Evolutionary conservation across 257 asterid genomes (phyloP), one percentile per base, ranked within the genome.

Genomic region (Lantana camara): DNA sequence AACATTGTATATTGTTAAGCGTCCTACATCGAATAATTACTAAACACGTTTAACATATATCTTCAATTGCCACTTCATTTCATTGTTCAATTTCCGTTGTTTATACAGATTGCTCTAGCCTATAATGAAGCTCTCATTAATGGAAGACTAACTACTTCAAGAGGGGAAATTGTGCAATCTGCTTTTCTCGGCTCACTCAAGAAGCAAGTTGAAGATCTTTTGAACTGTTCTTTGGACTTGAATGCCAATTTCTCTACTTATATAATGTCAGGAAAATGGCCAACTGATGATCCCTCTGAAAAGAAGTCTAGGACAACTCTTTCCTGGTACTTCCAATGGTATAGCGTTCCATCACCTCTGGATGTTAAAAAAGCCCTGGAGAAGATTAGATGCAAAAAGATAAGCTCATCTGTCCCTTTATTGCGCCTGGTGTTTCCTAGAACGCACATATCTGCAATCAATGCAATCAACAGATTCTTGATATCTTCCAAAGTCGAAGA

Each of bases 241-340:
- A 70, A 52, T 16, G 40, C 63, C 44, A 71, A 79, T 75, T 46
- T 90, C 24, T 42, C 42, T 7, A 61, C 75, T 38, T 90, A 90
- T 60, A 37, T 77, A 4, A 74, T 41, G 41, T 73, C 83, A 9
- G 95, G 91, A 3, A 69, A 56, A 51, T 93, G 96, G 97, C 96
- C 96, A 44, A 37, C 52, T 35, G 63, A 68, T 40, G 77, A 77
- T 71, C 49, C 73, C 22, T 16, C 0, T 57, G 70, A 60, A 29
- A 65, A 55, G 68, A 80, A 78, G 75, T 73, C 77, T 0, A 63
- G 79, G 6, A 64, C 69, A 8, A 44, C 75, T 24, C 91, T 93
- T 57, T 87, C 99, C 3, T 88, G 95, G 96, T 88, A 90, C 67
- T 84, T 93, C 52, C 88, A 80, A 38, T 93, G 99, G 99, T 79